Base-by-base conservation (phyloP, 2,329 filamentous ascomycete species). In the Botryosphaeria dothidea region DNA sequence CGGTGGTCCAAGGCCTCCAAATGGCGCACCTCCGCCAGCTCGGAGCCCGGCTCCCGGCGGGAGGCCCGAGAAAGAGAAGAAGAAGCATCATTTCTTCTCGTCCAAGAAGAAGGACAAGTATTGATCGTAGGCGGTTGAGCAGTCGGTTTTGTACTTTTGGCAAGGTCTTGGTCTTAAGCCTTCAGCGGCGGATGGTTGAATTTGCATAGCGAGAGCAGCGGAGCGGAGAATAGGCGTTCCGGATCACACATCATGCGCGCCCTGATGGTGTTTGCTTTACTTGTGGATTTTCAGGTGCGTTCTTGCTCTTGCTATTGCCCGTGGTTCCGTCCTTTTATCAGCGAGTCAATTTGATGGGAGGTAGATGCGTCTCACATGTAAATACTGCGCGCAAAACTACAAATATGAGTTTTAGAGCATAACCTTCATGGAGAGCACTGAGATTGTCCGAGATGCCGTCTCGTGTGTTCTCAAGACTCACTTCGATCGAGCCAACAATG, bases 51-150 rank as follows among this genome's bases (percentile, higher is more conserved):
- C 62, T 19, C 65, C 70, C 17, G 71, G 73, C 29, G 72, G 75
- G 45, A 78, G 77, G 70, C 60, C 52, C 54, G 71, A 78, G 38
- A 83, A 84, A 71, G 82, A 83, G 64, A 80, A 83, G 77, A 87
- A 88, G 79, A 85, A 86, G 67, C 82, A 85, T 71, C 83, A 84
- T 69, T 85, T 85, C 72, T 86, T 86, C 41, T 76, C 72, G 25
- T 77, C 74, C 21, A 71, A 70, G 48, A 64, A 58, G 43, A 57
- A 64, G 41, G 52, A 64, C 41, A 62, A 62, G 15, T 62, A 49
- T 51, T 62, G 58, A 62, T 23, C 45, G n/a, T 29, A 13, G n/a
- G n/a, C n/a, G n/a, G 31, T 48, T 61, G 11, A 6, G 43, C 45
- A 36, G 17, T 23, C 29, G 25, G 21, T 36, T 31, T n/a, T 29